Evolutionary conservation across 129 eudicot genomes (phyloP), one percentile per base, ranked within the genome.

Genomic region (Ambrosia artemisiifolia): DNA sequence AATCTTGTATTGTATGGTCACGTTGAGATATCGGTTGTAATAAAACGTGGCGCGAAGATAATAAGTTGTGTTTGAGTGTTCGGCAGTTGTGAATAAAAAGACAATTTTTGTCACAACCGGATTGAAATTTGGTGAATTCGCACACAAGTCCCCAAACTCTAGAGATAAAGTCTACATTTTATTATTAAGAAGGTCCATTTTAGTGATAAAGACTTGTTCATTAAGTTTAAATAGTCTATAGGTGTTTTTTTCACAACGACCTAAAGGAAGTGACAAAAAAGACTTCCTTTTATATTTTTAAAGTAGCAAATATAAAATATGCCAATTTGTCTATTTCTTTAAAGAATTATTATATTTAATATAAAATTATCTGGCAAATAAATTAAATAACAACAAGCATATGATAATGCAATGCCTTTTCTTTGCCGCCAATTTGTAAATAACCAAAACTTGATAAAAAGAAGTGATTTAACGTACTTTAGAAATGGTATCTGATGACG

Each of bases 401-500:
- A n/a, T n/a, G n/a, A n/a, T n/a, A n/a, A n/a, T n/a, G n/a, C n/a
- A n/a, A n/a, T n/a, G n/a, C n/a, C n/a, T n/a, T n/a, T n/a, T n/a
- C n/a, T n/a, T n/a, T n/a, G n/a, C n/a, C n/a, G n/a, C n/a, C n/a
- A n/a, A n/a, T n/a, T n/a, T n/a, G 53, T 47, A 13, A 11, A 30
- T 55, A 19, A 19, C 10, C 33, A 20, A 55, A 57, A 24, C 13
- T 24, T 28, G 3, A 10, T 57, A 62, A 24, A n/a, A 11, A 8
- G 7, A 36, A 3, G 59, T 54, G 33, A 11, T 38, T 35, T 40
- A 57, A 65, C 80, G 63, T 87, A 90, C 96, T 65, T 84, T 77
- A 18, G 96, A 90, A 59, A 90, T 85, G 48, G 91, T 90, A 70
- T 90, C 96, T 75, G 74, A 51, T 6, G 94, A 85, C 12, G 96